Base-by-base conservation (phyloP, 1,139 yeast genomes). In the Blastobotrys apis region DNA sequence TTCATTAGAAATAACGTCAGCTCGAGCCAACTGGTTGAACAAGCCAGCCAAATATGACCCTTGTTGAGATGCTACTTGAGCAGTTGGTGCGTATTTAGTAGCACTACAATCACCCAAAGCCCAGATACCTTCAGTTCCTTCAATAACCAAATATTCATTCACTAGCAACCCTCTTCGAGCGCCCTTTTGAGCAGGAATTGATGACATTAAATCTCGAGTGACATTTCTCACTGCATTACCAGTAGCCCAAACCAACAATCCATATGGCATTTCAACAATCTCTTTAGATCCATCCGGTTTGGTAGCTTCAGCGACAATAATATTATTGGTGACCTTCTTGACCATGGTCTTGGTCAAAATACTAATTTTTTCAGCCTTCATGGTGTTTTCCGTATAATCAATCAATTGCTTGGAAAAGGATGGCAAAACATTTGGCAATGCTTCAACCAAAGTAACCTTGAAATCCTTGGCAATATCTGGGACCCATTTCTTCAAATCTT, bases 61-160 rank as follows among this genome's bases (percentile, higher is more conserved):
- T 69, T 88, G 92, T 72, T 90, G 97, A 71, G 87, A 82, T 37
- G 97, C 97, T 49, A 88, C 97, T 74, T 90, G 97, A 39, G 96
- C 97, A 47, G 97, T 90, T 54, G 97, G 97, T 41, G 96, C 94
- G 54, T 77, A 80, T 65, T 88, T 88, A 55, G 94, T 84, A 49
- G 78, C 77, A 38, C 96, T 84, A 73, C 97, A 88, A 71, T 90
- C 97, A 63, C 97, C 97, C 51, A 90, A 69, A 39, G 95, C 97
- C 69, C 75, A 90, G 56, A 90, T 80, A 55, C 86, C 86, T 57
- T 77, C 77, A 39, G 92, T 77, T 61, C 97, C 97, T 59, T 85
- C 78, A 40, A 88, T 84, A 62, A 83, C 83, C 57, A 88, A 73
- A 65, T 77, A 80, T 52, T 86, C 95, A 67, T 87, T 84, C 47